Evolutionary conservation across 2,329 filamentous ascomycete genomes (phyloP).

Genomic region (Furcasterigmium sp.): DNA sequence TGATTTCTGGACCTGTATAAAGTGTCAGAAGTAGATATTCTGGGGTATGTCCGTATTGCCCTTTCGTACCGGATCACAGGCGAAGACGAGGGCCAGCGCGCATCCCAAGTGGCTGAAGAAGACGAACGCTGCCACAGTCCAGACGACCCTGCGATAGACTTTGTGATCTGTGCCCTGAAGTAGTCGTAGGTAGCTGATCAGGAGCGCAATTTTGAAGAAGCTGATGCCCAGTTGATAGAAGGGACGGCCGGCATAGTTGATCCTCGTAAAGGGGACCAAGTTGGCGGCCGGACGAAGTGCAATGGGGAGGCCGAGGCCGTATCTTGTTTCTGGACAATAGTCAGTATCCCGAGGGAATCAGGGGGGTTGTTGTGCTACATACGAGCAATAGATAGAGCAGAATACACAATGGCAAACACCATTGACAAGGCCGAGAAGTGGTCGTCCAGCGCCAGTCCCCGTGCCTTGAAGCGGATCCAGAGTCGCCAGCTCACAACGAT

Average conservation of each 20-base stretch:
- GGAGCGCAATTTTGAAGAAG: constrained; percentile 50
- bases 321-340: constrained; percentile 39
- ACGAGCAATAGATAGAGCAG: constrained; percentile 44
- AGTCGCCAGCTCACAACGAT: constrained; percentile 34
- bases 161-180: constrained; percentile 41
- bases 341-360: constrained; percentile 3
- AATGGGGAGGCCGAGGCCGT: constrained; percentile 45
- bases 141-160: constrained; percentile 37
- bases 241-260: constrained; percentile 48
- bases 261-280: constrained; percentile 36
- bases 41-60: too few relatives aligned
- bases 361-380: too few relatives aligned
- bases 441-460: constrained; percentile 42
- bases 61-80: constrained; percentile 40
- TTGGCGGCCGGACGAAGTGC: constrained; percentile 35
- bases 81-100: constrained; percentile 41
- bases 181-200: constrained; percentile 47
- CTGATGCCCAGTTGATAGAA: constrained; percentile 51
- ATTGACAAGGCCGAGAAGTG: constrained; percentile 33
- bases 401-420: constrained; percentile 43
- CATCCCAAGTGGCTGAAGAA: constrained; percentile 43
- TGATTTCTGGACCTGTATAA: constrained; percentile 30
- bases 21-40: constrained; percentile 1
- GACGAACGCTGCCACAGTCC: constrained; percentile 34
- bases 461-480: constrained; percentile 32